These are phyloP conservation scores for Ceratocystis diversiconidia DNA, from an alignment of 2,329 filamentous ascomycete genomes.

Conservation along the genomic window DNA sequence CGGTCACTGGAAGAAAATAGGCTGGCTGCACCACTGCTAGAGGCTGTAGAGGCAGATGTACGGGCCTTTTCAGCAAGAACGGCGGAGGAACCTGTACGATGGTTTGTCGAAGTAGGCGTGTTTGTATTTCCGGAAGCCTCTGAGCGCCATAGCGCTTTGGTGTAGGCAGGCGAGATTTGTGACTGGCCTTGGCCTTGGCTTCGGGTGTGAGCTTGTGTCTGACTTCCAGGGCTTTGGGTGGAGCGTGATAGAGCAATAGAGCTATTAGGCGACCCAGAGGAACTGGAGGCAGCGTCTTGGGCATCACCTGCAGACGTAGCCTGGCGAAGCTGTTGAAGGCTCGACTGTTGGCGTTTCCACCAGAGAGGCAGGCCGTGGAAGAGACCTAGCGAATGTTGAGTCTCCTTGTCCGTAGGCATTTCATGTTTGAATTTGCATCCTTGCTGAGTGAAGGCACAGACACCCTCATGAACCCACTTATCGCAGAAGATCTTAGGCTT, in stretches of 20 bases:
- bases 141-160: neutral
- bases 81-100: neutral
- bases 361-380: slow-evolving; percentile 47
- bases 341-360: slow-evolving; percentile 33
- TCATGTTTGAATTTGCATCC: slow-evolving; percentile 85
- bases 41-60: neutral
- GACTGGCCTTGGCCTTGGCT: neutral
- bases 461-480: slow-evolving; percentile 76
- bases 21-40: neutral
- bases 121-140: neutral
- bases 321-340: slow-evolving; percentile 9
- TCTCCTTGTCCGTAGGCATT: slow-evolving; percentile 58
- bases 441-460: slow-evolving; percentile 72
- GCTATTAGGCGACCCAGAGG: neutral
- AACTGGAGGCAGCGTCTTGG: neutral
- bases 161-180: slow-evolving; percentile 11
- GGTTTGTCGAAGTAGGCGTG: neutral
- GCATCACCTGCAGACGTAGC: neutral
- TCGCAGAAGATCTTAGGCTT: slow-evolving; percentile 67
- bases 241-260: neutral
- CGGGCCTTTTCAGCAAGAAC: neutral
- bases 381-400: slow-evolving; percentile 56
- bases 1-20: slow-evolving; percentile 1
- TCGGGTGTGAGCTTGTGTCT: neutral
- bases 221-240: neutral